A percentile compares a stretch with the other conserved stretches of the same genome.
Conservation (phyloP, 1,284 basidiomycete species). For the Porodaedalea pini region DNA sequence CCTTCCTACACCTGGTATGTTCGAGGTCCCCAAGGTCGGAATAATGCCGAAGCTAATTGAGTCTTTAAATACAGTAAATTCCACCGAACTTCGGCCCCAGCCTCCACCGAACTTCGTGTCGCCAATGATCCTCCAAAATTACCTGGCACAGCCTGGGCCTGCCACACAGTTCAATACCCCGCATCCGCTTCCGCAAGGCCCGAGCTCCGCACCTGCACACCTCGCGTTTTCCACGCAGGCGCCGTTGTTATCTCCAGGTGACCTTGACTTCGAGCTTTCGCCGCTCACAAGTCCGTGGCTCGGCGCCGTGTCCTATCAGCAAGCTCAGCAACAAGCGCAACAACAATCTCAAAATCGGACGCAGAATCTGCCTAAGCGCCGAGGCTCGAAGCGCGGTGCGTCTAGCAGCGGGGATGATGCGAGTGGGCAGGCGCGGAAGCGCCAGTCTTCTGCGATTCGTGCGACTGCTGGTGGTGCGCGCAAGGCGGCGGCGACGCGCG, state of each 20-base stretch:
- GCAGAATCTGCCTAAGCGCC: conserved; percentile 29
- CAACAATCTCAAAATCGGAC: conserved; percentile 25
- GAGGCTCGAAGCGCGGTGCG: conserved; percentile 37
- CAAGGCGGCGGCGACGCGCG: conserved; percentile 30
- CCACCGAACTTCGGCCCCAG: conserved; percentile 62
- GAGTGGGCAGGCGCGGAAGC: conserved; percentile 42
- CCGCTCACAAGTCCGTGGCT: conserved; percentile 76
- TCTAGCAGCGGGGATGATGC: conserved; percentile 39
- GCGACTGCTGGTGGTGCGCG: conserved; percentile 27
- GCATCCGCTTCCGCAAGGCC: conserved; percentile 35
- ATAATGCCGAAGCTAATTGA: not conserved
- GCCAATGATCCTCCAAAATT: conserved; percentile 53
- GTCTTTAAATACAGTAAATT: conserved; percentile 43
- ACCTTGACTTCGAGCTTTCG: conserved; percentile 67
- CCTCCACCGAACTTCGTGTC: conserved; percentile 58
- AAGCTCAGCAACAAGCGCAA: conserved; percentile 17
- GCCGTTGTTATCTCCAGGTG: conserved; percentile 41
- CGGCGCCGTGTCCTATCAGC: conserved; percentile 38
- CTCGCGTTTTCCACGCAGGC: conserved; percentile 50
- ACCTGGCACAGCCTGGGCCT: conserved; percentile 34
- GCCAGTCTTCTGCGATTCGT: conserved; percentile 45
- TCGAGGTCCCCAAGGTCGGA: conserved; percentile 8
- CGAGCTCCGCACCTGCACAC: conserved; percentile 59
- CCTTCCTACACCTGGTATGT: conserved; percentile 69
- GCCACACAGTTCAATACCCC: conserved; percentile 1